Conservation (phyloP, 106 monocot species). For the Posidonia australis region DNA sequence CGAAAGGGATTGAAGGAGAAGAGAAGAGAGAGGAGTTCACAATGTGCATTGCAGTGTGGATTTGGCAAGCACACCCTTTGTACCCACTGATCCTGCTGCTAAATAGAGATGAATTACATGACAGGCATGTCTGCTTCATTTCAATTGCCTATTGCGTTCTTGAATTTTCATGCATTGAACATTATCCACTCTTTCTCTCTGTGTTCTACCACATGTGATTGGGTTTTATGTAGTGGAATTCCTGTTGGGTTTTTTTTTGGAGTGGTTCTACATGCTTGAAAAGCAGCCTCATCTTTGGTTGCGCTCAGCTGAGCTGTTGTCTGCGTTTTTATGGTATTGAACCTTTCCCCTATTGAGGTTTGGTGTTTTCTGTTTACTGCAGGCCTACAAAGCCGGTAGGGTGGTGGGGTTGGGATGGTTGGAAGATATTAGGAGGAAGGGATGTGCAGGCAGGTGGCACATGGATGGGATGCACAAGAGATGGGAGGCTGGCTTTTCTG, state of each 20-base stretch:
- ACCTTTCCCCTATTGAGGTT: not conserved
- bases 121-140: slow-evolving; percentile 25
- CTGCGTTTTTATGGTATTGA: not conserved
- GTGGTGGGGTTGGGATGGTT: slow-evolving; percentile 56
- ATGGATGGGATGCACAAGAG: slow-evolving; percentile 79
- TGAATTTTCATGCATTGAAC: not conserved
- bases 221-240: no score
- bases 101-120: slow-evolving; percentile 73
- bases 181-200: not conserved
- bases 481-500: slow-evolving; percentile 72
- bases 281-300: no score
- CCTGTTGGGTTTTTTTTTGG: no score
- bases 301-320: no score
- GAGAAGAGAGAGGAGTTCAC: not conserved
- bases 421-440: slow-evolving; percentile 76
- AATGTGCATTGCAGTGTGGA: slow-evolving; percentile 47
- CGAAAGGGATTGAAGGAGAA: not conserved
- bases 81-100: slow-evolving; percentile 56
- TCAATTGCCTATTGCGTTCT: not conserved
- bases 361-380: not conserved
- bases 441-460: slow-evolving; percentile 73
- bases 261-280: no score
- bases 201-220: no score
- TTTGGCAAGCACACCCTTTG: slow-evolving; percentile 69
- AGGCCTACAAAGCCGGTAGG: slow-evolving; percentile 76